Base-by-base conservation (phyloP, 305 asterid genomes). In the Fraxinus sp. region DNA sequence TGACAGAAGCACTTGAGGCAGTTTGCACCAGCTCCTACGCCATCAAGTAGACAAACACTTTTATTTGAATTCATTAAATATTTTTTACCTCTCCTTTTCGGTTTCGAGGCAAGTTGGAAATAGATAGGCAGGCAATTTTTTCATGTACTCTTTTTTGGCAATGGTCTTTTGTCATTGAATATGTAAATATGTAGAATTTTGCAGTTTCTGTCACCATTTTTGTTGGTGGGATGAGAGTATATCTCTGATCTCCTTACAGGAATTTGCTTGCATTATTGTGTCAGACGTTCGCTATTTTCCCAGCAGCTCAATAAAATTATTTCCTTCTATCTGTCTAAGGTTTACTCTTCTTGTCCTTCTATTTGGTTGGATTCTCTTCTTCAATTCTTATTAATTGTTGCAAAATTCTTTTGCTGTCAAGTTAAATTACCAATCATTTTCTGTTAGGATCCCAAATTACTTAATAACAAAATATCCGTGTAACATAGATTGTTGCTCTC, bases 11-110 rank as follows among this genome's bases (percentile, higher is more conserved):
- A 68, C 98, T 94, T 7, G 95, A 86, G 88, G 80, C 89, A 1
- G 99, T 91, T 26, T 96, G 99, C 87, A 89, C 87, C 2, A 87
- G 90, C 16, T 92, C 98, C 26, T 94, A 96, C 82, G 88, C 95
- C 39, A 96, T 96, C 81, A 89, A 91, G 83, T 85, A 49, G 59
- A 49, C 20, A 49, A 49, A 49, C 59, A 49, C 59, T 49, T 49
- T 1, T 49, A 14, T 49, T 49, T 49, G 20, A 49, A 49, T 49
- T 49, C 59, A 49, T 49, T 49, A 49, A 3, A 49, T 49, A 49
- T 49, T 49, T 3, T 22, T 22, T 22, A 22, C 20, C n/a, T 49
- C 16, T 18, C 20, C 7, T 49, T 49, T 14, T 14, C 59, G 59
- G 59, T 49, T 44, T 49, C 16, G 59, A 49, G 20, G 59, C 59